Evolutionary conservation across 1,284 basidiomycete genomes (phyloP).

Genomic region (Chalciporus piperatoides): DNA sequence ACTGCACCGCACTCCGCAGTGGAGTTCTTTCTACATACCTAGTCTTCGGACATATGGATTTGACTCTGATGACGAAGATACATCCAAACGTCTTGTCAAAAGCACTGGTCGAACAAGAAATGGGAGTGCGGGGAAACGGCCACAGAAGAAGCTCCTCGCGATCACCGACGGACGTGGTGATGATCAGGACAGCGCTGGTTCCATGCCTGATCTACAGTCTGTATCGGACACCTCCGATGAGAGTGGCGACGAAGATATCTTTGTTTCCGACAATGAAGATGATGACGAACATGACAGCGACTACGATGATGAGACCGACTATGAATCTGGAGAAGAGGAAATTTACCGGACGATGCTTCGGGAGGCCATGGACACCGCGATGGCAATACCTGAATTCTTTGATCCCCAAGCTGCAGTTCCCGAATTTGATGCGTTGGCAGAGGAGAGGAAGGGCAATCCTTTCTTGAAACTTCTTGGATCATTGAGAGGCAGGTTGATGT

Average conservation of each 20-base stretch:
- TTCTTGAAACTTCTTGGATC: conserved; percentile 70
- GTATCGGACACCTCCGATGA: conserved; percentile 55
- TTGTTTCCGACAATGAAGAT: conserved; percentile 36
- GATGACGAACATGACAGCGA: conserved; percentile 40
- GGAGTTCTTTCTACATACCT: conserved; percentile 48
- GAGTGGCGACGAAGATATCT: conserved; percentile 28
- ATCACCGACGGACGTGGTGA: conserved; percentile 43
- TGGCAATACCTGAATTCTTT: conserved; percentile 54
- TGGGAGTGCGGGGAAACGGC: conserved; percentile 25
- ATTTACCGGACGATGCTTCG: conserved; percentile 54
- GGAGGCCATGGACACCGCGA: conserved; percentile 67
- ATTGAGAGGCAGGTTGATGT: conserved; percentile 51
- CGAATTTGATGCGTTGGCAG: conserved; percentile 41
- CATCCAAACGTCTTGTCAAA: conserved; percentile 17
- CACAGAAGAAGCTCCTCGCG: conserved; percentile 42
- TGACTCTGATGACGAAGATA: conserved; percentile 20
- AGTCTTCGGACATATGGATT: conserved; percentile 21
- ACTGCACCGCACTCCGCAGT: conserved; percentile 51
- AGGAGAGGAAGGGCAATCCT: conserved; percentile 63
- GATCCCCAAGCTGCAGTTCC: conserved; percentile 40
- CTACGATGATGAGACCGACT: conserved; percentile 44
- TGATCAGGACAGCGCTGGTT: conserved; percentile 42
- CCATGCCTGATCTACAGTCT: conserved; percentile 62
- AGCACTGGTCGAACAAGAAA: conserved; percentile 19
- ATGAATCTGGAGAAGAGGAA: conserved; percentile 68